Evolutionary conservation across 176 grass and related monocot genomes (phyloP), one percentile per base, ranked within the genome.

Genomic region (Bothriochloa decipiens): DNA sequence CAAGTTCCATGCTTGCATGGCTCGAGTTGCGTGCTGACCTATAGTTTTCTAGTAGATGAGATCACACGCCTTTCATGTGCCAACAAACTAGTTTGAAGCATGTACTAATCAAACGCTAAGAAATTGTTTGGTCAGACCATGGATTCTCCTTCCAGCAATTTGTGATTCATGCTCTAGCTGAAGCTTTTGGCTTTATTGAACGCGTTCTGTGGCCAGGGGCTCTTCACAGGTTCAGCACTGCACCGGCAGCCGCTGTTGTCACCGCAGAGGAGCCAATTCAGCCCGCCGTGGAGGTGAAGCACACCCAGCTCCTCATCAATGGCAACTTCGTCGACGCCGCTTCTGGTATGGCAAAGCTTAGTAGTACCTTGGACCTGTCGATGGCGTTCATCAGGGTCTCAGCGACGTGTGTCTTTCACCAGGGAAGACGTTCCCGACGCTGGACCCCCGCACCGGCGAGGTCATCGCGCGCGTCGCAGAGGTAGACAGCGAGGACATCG

Each of bases 291-390:
- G 86, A 94, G 82, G 83, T 94, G n/a, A 95, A 90, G 40, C 55
- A 95, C 84, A 94, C 85, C 16, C 82, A 92, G 87, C 96, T 95
- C 71, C 57, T 98, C 73, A 98, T 98, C 78, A 80, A 98, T 72
- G 93, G 96, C 32, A 76, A 92, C 52, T 98, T 98, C 71, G 89
- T 95, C 40, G 96, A 95, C n/a, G 76, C 96, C 1, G 96, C 87
- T 41, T 98, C 96, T 47, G 96, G 96, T 95, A 74, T 8, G 32
- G 2, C 52, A 58, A 33, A 33, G 27, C 45, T 18, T 1, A 23
- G 10, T 36, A 25, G 29, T 32, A 32, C 3, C 45, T 52, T 5
- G 65, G 46, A 41, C 8, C 32, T 7, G 32, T 65, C 28, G 18
- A 4, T 68, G 32, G 15, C 11, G 74, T 41, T 66, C 72, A 14